phyloP scores from a whole-genome alignment of 768 basidiomycete species.

The Clitopilus passeckerianus region DNA sequence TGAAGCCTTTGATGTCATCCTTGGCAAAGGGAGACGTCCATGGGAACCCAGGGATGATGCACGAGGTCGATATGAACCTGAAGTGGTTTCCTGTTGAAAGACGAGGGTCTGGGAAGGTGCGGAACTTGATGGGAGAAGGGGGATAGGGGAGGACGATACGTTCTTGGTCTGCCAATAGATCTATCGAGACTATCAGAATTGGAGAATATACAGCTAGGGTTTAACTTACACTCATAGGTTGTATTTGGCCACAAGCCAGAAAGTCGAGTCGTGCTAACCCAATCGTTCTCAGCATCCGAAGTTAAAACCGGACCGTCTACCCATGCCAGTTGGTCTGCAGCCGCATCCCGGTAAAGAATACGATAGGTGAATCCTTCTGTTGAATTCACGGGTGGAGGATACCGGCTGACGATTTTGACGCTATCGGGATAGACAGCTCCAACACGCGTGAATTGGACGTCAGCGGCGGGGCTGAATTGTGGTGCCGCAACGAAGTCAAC shows the following conservation, averaged over 20 bases:
- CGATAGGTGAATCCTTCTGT: slow-evolving; percentile 24
- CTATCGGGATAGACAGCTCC: slow-evolving; percentile 65
- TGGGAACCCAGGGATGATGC: slow-evolving; percentile 69
- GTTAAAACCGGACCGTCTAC: slow-evolving; percentile 46
- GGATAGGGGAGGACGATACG: slow-evolving; percentile 47
- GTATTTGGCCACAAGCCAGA: slow-evolving; percentile 65
- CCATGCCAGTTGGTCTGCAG: slow-evolving; percentile 34
- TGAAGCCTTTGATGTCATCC: slow-evolving; percentile 56
- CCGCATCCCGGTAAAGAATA: slow-evolving; percentile 41
- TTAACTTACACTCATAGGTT: slow-evolving; percentile 59
- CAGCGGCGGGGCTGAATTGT: slow-evolving; percentile 44
- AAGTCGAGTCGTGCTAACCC: slow-evolving; percentile 51
- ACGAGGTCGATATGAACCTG: slow-evolving; percentile 66
- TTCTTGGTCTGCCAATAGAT: slow-evolving; percentile 38
- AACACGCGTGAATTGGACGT: slow-evolving; percentile 61
- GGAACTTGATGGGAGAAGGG: slow-evolving; percentile 49
- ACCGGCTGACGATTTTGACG: slow-evolving; percentile 60
- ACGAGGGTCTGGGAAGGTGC: slow-evolving; percentile 70
- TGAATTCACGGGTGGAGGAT: slow-evolving; percentile 36
- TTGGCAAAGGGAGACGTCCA: slow-evolving; percentile 51
- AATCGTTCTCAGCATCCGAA: slow-evolving; percentile 44
- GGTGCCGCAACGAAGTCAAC: slow-evolving; percentile 54
- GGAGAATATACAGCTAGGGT: neutral
- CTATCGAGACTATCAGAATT: slow-evolving; percentile 18
- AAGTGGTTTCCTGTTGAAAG: slow-evolving; percentile 50